Evolutionary conservation across 352 stramenopile species (phyloP), one percentile per base, ranked within the genome.

Genomic region (Pythium rhizo-oryzae): DNA sequence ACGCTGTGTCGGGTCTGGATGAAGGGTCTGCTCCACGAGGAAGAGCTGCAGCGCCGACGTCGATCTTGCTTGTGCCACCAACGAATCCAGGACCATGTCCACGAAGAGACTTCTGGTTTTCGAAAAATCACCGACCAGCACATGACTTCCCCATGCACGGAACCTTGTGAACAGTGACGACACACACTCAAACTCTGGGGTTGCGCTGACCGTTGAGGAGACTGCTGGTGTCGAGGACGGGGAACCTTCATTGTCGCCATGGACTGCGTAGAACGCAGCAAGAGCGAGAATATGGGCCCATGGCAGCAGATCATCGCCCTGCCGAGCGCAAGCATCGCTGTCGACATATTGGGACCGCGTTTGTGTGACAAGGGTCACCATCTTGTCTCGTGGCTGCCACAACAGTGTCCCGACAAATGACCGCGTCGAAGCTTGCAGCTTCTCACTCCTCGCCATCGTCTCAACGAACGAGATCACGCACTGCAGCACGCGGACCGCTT

Each of bases 1-100:
- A 19, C 75, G 79, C 39, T 85, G 80, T 7, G 58, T 65, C 43
- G 75, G 72, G 41, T 80, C 60, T 0, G 80, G 78, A 69, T 85
- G 79, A 30, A 87, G 54, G 11, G 78, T 81, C 53, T 90, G 80
- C 46, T 90, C 78, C 15, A 89, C 7, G 16, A 91, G 61, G 5
- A 76, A 76, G 0, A 90, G 51, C 59, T 91, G 76, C 30, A 91
- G 56, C 33, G 76, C 59, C 18, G 71, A 49, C 1, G 80, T 69
- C 62, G 33, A 65, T 59, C 53, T 81, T 67, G 37, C 59, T 61
- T 28, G 66, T 1, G 30, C 82, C 55, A 65, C 73, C 58, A 69
- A 12, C 24, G 46, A 62, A 13, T 62, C 66, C 47, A 91, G 62
- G 35, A 89, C 51, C 18, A 80, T 60, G 59, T 91, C 81, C 4